Evolutionary conservation across 169 alveolate species (phyloP).

Genomic region (Plasmodium sp.): DNA sequence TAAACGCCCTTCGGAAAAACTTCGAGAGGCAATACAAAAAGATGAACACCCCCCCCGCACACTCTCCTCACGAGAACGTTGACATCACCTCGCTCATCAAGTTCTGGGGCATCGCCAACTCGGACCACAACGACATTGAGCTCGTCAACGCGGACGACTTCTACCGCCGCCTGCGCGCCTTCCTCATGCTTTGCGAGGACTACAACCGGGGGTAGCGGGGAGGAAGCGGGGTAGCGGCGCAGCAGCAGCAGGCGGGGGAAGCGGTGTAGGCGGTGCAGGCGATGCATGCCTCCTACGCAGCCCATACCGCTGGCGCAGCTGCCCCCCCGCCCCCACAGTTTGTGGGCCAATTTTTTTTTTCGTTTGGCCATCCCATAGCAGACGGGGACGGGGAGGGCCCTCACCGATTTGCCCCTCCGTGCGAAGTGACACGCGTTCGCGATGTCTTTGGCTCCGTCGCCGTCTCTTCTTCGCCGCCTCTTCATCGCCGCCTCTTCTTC

Average conservation of each 20-base stretch:
- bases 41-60: not conserved
- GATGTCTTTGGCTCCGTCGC: not conserved
- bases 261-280: too few relatives aligned
- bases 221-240: too few relatives aligned
- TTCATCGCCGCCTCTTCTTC: not conserved
- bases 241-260: not conserved
- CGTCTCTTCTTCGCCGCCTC: not conserved
- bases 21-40: not conserved
- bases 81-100: not conserved
- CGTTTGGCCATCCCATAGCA: not conserved
- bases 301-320: too few relatives aligned
- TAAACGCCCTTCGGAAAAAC: conserved; percentile 23
- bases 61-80: not conserved
- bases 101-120: conserved; percentile 34
- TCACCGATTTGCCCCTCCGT: not conserved
- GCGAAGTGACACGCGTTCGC: not conserved
- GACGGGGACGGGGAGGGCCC: not conserved
- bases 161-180: not conserved
- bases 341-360: not conserved
- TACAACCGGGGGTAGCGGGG: not conserved
- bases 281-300: not conserved
- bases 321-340: not conserved
- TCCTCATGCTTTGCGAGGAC: not conserved
- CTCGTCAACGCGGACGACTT: not conserved
- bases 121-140: conserved; percentile 21